A percentile compares a stretch with the other conserved stretches of the same genome.
Evolutionary conservation across 805 yeast species (phyloP).

Genomic region (Danielia oregonensis): DNA sequence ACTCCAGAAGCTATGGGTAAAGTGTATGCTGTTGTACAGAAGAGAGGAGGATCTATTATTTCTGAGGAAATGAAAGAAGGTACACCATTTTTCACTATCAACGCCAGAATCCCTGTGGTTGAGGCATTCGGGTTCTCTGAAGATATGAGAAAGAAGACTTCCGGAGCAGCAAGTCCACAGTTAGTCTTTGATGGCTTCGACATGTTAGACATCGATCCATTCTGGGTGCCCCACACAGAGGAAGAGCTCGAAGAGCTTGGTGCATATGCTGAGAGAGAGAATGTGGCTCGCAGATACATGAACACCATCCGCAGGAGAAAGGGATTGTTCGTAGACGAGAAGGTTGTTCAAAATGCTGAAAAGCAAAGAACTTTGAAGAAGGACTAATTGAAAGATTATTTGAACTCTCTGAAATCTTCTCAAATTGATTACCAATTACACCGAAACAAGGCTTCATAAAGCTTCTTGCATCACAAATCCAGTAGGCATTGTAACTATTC

Average conservation of each 20-base stretch:
- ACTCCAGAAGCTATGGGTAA: constrained; percentile 91
- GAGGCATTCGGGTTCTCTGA: constrained; percentile 97
- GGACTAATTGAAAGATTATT: constrained; percentile 46
- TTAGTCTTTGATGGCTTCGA: constrained; percentile 87
- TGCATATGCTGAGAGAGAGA: constrained; percentile 87
- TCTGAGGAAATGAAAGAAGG: constrained; percentile 98
- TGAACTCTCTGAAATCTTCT: neutral
- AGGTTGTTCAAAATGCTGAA: constrained; percentile 88
- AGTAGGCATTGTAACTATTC: too few species aligned
- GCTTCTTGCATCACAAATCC: too few species aligned
- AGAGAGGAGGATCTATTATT: constrained; percentile 77
- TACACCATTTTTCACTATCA: constrained; percentile 88
- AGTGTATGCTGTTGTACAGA: constrained; percentile 91
- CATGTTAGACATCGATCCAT: constrained; percentile 86
- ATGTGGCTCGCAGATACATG: constrained; percentile 84
- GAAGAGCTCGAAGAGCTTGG: constrained; percentile 94
- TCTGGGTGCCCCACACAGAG: constrained; percentile 98
- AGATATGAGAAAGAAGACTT: constrained; percentile 86
- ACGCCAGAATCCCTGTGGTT: constrained; percentile 83
- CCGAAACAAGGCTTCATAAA: too few species aligned
- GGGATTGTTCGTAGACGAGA: constrained; percentile 86
- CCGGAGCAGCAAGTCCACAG: constrained; percentile 98
- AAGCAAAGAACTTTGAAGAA: constrained; percentile 86
- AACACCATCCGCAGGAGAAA: constrained; percentile 77
- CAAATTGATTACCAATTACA: too few species aligned